Conservation (phyloP, 2,329 filamentous ascomycete genomes). For the Cadophora sp. region DNA sequence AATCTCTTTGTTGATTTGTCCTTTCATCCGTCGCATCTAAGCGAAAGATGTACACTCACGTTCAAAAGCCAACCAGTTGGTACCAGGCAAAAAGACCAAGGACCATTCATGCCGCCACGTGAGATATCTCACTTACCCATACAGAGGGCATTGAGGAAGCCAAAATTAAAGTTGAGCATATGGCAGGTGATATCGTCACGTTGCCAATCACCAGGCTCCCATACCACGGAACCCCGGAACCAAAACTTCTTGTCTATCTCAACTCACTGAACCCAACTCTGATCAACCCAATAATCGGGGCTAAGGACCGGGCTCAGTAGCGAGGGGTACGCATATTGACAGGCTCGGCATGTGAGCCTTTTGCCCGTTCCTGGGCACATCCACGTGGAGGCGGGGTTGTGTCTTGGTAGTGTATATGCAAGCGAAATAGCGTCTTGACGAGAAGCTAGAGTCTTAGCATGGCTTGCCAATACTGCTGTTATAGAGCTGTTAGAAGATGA, state of each 20-base stretch:
- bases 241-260: not conserved
- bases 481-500: not conserved
- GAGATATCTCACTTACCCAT: no score
- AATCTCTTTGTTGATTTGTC: no score
- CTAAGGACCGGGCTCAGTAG: not conserved
- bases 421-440: conserved; percentile 2
- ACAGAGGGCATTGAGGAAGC: not conserved
- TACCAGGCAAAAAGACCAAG: no score
- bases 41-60: not conserved
- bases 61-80: not conserved
- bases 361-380: conserved; percentile 6
- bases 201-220: not conserved
- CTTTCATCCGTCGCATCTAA: no score
- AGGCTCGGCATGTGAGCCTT: not conserved
- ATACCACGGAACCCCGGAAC: not conserved
- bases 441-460: not conserved
- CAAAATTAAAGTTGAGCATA: not conserved
- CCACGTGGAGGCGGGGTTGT: conserved; percentile 3
- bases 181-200: not conserved
- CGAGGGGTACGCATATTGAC: not conserved
- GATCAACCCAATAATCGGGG: not conserved
- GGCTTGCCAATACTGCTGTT: not conserved
- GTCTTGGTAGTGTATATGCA: not conserved
- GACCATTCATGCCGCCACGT: no score
- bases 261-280: not conserved